A percentile compares a stretch with the other conserved stretches of the same genome.
Evolutionary conservation across 106 monocot species (phyloP).

Genomic region (Dendrobium huoshanense): DNA sequence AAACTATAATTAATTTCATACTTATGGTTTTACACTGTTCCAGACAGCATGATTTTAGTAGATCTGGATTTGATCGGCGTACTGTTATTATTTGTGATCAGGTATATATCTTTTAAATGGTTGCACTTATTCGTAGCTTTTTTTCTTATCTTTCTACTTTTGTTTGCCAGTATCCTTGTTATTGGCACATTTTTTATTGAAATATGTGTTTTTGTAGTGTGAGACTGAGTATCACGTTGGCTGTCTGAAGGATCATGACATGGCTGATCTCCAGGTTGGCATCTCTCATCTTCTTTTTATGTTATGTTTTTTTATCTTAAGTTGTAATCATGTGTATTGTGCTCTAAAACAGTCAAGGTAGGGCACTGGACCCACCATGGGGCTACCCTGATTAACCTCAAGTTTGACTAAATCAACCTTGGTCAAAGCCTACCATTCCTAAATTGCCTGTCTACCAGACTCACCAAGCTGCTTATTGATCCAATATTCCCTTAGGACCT

Average conservation of each 20-base stretch:
- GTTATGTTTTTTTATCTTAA: neutral
- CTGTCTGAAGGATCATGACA: slow-evolving; percentile 75
- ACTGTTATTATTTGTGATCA: slow-evolving; percentile 76
- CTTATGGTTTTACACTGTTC: slow-evolving; percentile 1
- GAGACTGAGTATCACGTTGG: slow-evolving; percentile 97
- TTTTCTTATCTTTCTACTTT: neutral
- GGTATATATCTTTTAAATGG: slow-evolving; percentile 23
- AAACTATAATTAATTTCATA: neutral
- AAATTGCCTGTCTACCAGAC: neutral
- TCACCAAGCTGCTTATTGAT: neutral
- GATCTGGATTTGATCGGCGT: slow-evolving; percentile 42
- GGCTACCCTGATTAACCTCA: neutral
- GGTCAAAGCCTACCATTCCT: neutral
- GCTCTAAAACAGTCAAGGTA: neutral
- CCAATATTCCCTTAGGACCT: neutral
- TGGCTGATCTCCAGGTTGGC: slow-evolving; percentile 76
- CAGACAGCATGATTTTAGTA: slow-evolving; percentile 72
- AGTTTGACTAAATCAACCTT: neutral
- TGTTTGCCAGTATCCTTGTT: neutral
- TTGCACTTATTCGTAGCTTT: neutral
- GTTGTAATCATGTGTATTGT: neutral
- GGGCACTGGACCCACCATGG: neutral
- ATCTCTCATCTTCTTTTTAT: neutral
- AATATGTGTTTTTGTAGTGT: slow-evolving; percentile 39
- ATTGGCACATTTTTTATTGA: neutral